Conservation (phyloP, 1,139 yeast species). For the Pneumocystis wakefieldiae region DNA sequence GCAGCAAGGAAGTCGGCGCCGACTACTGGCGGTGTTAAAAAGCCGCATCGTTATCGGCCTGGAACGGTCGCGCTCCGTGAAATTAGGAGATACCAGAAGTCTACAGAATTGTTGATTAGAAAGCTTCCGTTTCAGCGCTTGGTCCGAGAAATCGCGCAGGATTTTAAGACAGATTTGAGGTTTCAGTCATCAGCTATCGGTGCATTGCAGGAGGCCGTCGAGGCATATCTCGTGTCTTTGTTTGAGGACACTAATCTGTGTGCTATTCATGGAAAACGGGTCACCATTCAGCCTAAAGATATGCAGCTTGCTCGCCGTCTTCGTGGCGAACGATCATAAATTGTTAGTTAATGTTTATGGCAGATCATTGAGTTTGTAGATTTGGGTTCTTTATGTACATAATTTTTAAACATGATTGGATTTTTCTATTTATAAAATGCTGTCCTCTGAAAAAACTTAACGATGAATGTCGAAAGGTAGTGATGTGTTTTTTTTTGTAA, state of each 20-base stretch:
- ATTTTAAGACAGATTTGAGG: conserved; percentile 94
- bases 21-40: conserved; percentile 96
- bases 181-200: conserved; percentile 98
- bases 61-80: conserved; percentile 99
- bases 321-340: conserved; percentile 52
- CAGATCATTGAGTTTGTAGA: not conserved
- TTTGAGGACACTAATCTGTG: conserved; percentile 93
- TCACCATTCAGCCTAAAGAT: conserved; percentile 98
- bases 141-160: conserved; percentile 96
- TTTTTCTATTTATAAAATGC: not conserved
- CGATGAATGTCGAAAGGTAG: not conserved
- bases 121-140: conserved; percentile 98
- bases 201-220: conserved; percentile 97
- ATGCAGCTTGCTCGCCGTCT: conserved; percentile 98
- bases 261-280: conserved; percentile 99
- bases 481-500: not conserved
- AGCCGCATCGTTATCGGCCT: conserved; percentile 99
- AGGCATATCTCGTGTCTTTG: conserved; percentile 82
- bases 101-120: conserved; percentile 91
- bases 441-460: not conserved
- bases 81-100: conserved; percentile 97
- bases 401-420: not conserved
- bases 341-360: not conserved
- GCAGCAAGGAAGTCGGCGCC: conserved; percentile 95
- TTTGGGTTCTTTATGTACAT: not conserved